Conservation (phyloP, 768 basidiomycete species). For the Boletellus sp. region DNA sequence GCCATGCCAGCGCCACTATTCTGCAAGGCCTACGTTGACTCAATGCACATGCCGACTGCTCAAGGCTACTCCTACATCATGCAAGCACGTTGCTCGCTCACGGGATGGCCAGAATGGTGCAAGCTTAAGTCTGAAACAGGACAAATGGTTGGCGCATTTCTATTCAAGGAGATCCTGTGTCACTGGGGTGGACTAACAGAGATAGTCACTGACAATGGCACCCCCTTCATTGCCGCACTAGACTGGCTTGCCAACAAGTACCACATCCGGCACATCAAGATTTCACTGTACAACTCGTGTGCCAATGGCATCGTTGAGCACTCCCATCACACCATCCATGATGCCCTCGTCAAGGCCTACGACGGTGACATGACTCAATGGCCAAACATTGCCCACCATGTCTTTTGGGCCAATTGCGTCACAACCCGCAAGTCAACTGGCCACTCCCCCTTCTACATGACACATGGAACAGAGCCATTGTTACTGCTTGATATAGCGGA, state of each 20-base stretch:
- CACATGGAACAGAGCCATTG: no score
- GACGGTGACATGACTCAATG: not conserved
- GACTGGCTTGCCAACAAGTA: slow-evolving; percentile 25
- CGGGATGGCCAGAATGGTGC: slow-evolving; percentile 31
- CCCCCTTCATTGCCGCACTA: slow-evolving; percentile 26
- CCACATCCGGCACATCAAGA: slow-evolving; percentile 36
- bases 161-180: slow-evolving; percentile 32
- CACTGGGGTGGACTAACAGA: slow-evolving; percentile 3
- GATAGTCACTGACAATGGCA: slow-evolving; percentile 43
- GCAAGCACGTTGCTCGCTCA: slow-evolving; percentile 35
- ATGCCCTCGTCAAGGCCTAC: slow-evolving; percentile 12
- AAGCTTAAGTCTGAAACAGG: slow-evolving; percentile 29
- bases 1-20: not conserved
- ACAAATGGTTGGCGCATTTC: slow-evolving; percentile 24
- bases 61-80: slow-evolving; percentile 34
- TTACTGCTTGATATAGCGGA: no score
- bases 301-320: slow-evolving; percentile 39
- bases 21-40: slow-evolving; percentile 36
- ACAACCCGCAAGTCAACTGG: no score
- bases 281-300: slow-evolving; percentile 40
- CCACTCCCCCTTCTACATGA: no score
- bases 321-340: slow-evolving; percentile 27
- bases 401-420: no score
- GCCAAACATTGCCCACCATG: not conserved
- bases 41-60: slow-evolving; percentile 38